Conservation (phyloP, 768 basidiomycete species). For the Lepiota venenata region DNA sequence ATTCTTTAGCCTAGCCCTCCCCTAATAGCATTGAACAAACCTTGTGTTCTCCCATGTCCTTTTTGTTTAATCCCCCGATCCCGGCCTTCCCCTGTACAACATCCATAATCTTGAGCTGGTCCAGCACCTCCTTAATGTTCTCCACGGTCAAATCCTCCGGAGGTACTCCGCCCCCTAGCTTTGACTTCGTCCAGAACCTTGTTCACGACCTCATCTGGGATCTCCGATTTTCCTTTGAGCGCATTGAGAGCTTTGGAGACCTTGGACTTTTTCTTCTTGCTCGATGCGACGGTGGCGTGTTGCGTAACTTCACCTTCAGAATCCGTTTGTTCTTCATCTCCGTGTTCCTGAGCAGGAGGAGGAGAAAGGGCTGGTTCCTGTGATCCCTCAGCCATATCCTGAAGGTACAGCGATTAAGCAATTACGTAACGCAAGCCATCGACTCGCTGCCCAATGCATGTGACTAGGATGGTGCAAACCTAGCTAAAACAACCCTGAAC, state of each 20-base stretch:
- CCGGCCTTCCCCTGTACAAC: constrained; percentile 80
- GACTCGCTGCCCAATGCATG: no score
- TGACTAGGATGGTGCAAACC: no score
- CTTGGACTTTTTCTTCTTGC: constrained; percentile 82
- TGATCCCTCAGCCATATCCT: background rate
- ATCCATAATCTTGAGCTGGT: constrained; percentile 83
- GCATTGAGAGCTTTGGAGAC: constrained; percentile 48
- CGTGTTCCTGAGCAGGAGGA: background rate
- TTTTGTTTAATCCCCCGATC: constrained; percentile 69
- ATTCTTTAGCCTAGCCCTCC: background rate
- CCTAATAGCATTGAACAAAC: constrained; percentile 35
- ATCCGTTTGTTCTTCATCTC: constrained; percentile 2
- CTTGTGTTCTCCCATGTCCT: constrained; percentile 87
- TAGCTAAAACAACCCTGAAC: no score
- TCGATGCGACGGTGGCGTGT: constrained; percentile 4
- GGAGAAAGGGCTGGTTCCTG: background rate
- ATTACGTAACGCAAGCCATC: no score
- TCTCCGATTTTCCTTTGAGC: constrained; percentile 45
- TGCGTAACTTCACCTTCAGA: constrained; percentile 16
- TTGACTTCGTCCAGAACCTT: constrained; percentile 65
- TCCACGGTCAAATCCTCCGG: constrained; percentile 53
- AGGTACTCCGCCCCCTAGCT: constrained; percentile 46
- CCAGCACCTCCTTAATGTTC: constrained; percentile 63
- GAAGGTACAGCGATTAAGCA: no score
- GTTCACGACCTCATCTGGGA: constrained; percentile 63